Evolutionary conservation across 495 filamentous ascomycete genomes (phyloP).

Genomic region (Aspergillus conjunctus): DNA sequence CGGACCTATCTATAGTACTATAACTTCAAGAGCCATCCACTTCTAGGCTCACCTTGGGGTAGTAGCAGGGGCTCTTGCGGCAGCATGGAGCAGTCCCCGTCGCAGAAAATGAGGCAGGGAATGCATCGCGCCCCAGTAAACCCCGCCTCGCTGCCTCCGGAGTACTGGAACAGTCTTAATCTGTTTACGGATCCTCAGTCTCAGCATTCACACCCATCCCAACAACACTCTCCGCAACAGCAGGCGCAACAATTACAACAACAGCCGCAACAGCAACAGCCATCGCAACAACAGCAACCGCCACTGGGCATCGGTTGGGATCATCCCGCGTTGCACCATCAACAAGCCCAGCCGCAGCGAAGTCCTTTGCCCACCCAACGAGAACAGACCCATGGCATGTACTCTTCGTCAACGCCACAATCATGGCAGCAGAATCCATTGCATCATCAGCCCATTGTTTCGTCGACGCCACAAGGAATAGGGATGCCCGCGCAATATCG

Average conservation of each 20-base stretch:
- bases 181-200: constrained; percentile 34
- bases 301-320: constrained; percentile 43
- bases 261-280: constrained; percentile 32
- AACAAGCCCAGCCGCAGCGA: constrained; percentile 35
- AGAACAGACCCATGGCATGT: constrained; percentile 35
- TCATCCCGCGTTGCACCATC: constrained; percentile 37
- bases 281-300: constrained; percentile 26
- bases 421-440: constrained; percentile 43
- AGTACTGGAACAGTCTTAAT: constrained; percentile 47
- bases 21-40: constrained; percentile 2
- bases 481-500: constrained; percentile 35
- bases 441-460: constrained; percentile 27
- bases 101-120: constrained; percentile 38
- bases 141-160: constrained; percentile 31
- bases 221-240: constrained; percentile 28
- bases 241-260: constrained; percentile 25
- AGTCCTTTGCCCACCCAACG: constrained; percentile 30
- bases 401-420: constrained; percentile 35
- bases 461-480: constrained; percentile 30
- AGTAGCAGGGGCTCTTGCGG: constrained; percentile 15
- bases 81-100: constrained; percentile 47
- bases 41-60: constrained; percentile 16
- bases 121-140: constrained; percentile 34
- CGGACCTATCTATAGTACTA: constrained; percentile 16
- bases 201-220: constrained; percentile 31